A percentile compares a stretch with the other conserved stretches of the same genome.
Conservation (phyloP, 2,329 filamentous ascomycete genomes). For the Neospermospora avenae region DNA sequence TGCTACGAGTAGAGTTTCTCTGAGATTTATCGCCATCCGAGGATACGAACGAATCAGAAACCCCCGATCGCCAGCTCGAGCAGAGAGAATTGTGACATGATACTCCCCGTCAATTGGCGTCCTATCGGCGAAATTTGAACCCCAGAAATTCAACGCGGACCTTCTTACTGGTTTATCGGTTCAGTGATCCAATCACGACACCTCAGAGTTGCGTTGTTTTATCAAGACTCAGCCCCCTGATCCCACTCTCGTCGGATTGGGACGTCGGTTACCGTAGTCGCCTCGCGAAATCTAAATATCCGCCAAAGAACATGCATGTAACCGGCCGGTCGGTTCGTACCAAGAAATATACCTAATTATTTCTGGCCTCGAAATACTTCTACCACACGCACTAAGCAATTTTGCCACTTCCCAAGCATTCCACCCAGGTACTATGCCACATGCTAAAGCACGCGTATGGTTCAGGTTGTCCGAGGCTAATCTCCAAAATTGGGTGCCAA, state of each 20-base stretch:
- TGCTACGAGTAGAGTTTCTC: no score
- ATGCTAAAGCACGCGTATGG: background rate
- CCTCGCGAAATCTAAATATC: background rate
- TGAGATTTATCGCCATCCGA: background rate
- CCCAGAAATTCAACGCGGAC: background rate
- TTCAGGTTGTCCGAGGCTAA: background rate
- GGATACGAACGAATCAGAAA: background rate
- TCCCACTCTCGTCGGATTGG: background rate
- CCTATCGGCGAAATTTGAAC: background rate
- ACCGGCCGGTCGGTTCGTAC: background rate
- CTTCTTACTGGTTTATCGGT: background rate
- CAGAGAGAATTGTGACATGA: background rate
- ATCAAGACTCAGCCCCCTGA: background rate
- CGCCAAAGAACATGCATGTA: background rate
- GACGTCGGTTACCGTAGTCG: background rate
- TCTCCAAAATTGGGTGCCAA: conserved; percentile 1
- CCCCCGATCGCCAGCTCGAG: background rate
- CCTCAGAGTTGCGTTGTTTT: background rate
- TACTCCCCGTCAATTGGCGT: background rate
- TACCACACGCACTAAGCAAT: no score
- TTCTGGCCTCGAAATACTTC: no score
- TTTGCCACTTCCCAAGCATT: background rate
- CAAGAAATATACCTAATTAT: background rate
- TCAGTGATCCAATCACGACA: background rate
- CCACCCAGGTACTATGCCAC: background rate